Evolutionary conservation across 1,284 basidiomycete species (phyloP).

Genomic region (Hortiboletus rubellus): DNA sequence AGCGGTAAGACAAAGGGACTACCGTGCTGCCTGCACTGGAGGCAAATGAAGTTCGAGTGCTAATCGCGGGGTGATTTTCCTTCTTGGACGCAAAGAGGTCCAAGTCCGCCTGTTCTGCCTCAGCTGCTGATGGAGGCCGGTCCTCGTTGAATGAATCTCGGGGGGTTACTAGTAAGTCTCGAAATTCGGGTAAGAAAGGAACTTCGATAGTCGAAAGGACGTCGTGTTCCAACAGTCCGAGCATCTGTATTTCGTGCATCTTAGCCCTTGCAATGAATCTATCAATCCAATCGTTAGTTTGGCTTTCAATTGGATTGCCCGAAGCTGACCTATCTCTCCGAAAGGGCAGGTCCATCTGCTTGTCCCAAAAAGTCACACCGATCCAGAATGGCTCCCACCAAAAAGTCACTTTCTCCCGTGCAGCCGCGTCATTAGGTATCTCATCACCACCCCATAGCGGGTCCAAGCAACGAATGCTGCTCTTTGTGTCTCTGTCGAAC

Average conservation of each 20-base stretch:
- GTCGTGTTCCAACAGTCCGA: slow-evolving; percentile 88
- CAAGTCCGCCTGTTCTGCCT: slow-evolving; percentile 70
- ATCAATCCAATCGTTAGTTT: slow-evolving; percentile 2
- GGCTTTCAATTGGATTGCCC: neutral
- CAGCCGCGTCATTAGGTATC: slow-evolving; percentile 36
- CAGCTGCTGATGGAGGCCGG: slow-evolving; percentile 43
- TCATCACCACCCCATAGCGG: slow-evolving; percentile 82
- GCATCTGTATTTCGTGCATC: slow-evolving; percentile 95
- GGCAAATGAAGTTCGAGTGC: slow-evolving; percentile 42
- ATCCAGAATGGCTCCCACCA: slow-evolving; percentile 92
- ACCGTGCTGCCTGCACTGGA: slow-evolving; percentile 39
- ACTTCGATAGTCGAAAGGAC: slow-evolving; percentile 84
- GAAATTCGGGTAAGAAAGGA: slow-evolving; percentile 60
- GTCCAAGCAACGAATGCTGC: slow-evolving; percentile 58
- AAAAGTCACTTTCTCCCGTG: slow-evolving; percentile 54
- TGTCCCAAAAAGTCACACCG: slow-evolving; percentile 79
- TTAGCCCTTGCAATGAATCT: slow-evolving; percentile 89
- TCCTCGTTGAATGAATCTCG: slow-evolving; percentile 34
- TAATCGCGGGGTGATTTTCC: slow-evolving; percentile 36
- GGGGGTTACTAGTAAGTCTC: slow-evolving; percentile 32
- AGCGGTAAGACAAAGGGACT: slow-evolving; percentile 38
- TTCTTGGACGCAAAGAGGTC: slow-evolving; percentile 58
- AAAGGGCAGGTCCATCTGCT: slow-evolving; percentile 84
- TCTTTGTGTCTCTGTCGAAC: slow-evolving; percentile 46
- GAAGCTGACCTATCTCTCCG: slow-evolving; percentile 69